Conservation (phyloP, 768 basidiomycete species). For the Lentinula raphanica region DNA sequence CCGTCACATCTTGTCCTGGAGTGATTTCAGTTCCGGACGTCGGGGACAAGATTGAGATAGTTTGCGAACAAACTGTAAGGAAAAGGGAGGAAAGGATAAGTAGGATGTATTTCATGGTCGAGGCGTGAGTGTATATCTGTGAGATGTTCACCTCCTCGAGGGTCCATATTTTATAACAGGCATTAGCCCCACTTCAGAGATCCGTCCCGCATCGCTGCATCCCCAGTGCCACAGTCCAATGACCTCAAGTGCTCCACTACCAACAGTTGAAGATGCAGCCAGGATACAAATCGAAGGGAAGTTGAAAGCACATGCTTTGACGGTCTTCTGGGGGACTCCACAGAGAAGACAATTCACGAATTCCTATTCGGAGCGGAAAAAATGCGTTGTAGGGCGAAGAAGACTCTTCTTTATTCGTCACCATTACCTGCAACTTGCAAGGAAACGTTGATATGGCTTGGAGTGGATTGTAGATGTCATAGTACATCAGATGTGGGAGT, state of each 20-base stretch:
- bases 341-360: neutral
- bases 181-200: neutral
- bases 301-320: neutral
- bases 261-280: neutral
- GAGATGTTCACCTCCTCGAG: too few relatives aligned
- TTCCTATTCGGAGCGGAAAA: neutral
- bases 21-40: neutral
- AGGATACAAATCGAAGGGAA: too few relatives aligned
- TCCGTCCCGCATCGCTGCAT: neutral
- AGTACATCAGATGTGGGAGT: too few relatives aligned
- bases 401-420: neutral
- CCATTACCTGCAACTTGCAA: too few relatives aligned
- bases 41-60: neutral
- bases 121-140: neutral
- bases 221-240: neutral
- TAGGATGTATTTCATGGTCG: neutral
- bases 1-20: slow-evolving; percentile 1
- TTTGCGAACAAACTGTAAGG: neutral
- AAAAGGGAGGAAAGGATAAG: neutral
- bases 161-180: too few relatives aligned
- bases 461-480: too few relatives aligned
- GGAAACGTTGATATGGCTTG: too few relatives aligned
- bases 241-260: neutral
- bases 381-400: neutral
- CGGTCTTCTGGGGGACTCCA: neutral